Base-by-base conservation (phyloP, 176 grass and related monocot species). In the Triticum urartu region DNA sequence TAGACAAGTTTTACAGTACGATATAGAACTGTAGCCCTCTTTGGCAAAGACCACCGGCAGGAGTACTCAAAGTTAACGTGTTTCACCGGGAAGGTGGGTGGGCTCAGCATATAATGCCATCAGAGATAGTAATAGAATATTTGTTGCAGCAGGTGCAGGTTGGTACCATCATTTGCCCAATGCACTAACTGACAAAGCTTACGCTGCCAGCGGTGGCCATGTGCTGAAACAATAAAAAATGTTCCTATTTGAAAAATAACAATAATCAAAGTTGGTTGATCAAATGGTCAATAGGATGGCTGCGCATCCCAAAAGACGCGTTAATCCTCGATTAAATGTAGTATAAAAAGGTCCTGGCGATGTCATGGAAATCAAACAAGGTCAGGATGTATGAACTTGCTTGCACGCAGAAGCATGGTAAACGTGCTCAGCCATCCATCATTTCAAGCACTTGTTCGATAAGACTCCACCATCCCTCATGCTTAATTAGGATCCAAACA, bases 401-500 rank as follows among this genome's bases (percentile, higher is more conserved):
- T 81, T 87, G 40, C 69, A 87, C 85, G 78, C n/a, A 65, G 40
- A 81, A 43, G 68, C 78, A 39, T 65, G 26, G 22, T 10, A 25
- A 64, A 64, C 58, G 0, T 17, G 2, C 9, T 11, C 22, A 14
- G 4, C 25, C 60, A 30, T 72, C 33, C 24, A 61, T 56, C 43
- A 42, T 68, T 82, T 47, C 33, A 34, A 42, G 22, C 11, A 11
- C n/a, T 64, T 33, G 77, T 39, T 63, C 18, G 52, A 52, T 48
- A 39, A 58, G 5, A 65, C 5, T 20, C 14, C 14, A 33, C 28
- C 64, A 58, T 58, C 54, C 54, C 3, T 34, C 13, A 67, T 6
- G 26, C 15, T 33, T 67, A 33, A 65, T 6, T 30, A 65, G 63
- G 63, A 33, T 33, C 14, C 64, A 68, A 13, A 38, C 9, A 3